Evolutionary conservation across 73 alveolate species (phyloP).

Genomic region (Paraurostyla sp.): DNA sequence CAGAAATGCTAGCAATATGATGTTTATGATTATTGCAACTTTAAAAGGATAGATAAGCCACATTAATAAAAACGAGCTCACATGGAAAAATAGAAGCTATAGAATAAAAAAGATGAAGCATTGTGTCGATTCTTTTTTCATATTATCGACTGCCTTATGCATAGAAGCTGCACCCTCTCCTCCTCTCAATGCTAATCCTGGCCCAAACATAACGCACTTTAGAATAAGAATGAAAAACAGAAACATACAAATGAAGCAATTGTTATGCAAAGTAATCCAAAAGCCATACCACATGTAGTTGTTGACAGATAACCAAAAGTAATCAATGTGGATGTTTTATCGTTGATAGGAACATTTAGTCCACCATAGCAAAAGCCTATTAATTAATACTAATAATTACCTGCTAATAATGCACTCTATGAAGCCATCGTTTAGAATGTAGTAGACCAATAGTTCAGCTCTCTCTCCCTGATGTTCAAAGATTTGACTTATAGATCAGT

Average conservation of each 20-base stretch:
- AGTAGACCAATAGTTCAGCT: conserved; percentile 63
- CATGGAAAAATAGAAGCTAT: conserved; percentile 57
- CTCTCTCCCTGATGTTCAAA: conserved; percentile 66
- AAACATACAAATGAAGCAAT: conserved; percentile 59
- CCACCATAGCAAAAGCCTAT: conserved; percentile 74
- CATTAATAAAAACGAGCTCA: conserved; percentile 57
- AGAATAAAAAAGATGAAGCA: conserved; percentile 65
- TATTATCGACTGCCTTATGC: conserved; percentile 73
- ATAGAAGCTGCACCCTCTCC: conserved; percentile 65
- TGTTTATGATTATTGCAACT: conserved; percentile 49
- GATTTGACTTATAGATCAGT: conserved; percentile 65
- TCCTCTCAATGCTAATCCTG: conserved; percentile 74
- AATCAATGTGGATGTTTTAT: conserved; percentile 11
- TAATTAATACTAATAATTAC: background rate
- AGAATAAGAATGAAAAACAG: background rate
- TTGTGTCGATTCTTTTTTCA: conserved; percentile 57
- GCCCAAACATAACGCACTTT: conserved; percentile 77
- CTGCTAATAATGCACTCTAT: conserved; percentile 60
- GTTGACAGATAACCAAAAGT: conserved; percentile 63
- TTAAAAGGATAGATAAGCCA: conserved; percentile 53
- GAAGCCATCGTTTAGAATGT: conserved; percentile 61
- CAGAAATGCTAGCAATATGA: conserved; percentile 37
- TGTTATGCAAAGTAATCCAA: conserved; percentile 67
- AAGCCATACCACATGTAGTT: conserved; percentile 69
- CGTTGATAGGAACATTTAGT: conserved; percentile 16